A percentile compares a stretch with the other conserved stretches of the same genome.
These are phyloP conservation scores for Puccinia hordei DNA, from an alignment of 1,284 basidiomycete genomes.

Conservation along the genomic window DNA sequence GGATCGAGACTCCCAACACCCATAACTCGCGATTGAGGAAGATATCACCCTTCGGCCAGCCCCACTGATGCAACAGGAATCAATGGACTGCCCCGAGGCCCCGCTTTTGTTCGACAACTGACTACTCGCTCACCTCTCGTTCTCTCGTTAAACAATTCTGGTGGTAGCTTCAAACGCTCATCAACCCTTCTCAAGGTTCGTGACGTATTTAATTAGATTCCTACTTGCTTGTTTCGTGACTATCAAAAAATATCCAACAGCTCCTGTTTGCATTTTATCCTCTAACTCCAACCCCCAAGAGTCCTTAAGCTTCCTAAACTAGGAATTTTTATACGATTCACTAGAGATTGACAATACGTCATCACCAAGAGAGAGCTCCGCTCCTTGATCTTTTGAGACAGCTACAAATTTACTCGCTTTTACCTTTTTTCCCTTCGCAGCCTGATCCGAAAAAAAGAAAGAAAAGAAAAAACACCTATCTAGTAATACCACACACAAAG, in stretches of 20 bases:
- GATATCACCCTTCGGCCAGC: background rate
- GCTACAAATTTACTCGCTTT: background rate
- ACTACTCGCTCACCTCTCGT: background rate
- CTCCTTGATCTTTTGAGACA: background rate
- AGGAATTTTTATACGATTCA: background rate
- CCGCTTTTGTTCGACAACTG: constrained; percentile 1
- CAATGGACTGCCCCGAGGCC: constrained; percentile 1
- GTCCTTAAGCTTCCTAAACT: background rate
- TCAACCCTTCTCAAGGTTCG: background rate
- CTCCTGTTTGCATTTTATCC: background rate
- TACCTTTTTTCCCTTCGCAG: background rate
- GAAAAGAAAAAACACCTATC: too few species aligned
- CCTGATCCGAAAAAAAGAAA: background rate
- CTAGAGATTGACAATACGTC: background rate
- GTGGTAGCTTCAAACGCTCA: background rate
- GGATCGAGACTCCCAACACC: background rate
- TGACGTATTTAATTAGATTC: too few species aligned
- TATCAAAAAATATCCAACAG: background rate
- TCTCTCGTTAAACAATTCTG: background rate
- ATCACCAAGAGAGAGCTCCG: background rate
- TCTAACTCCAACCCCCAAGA: background rate
- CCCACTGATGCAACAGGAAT: constrained; percentile 21
- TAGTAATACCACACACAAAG: background rate
- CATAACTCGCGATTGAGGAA: constrained; percentile 7
- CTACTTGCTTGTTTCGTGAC: background rate